Conservation (phyloP, 2,329 filamentous ascomycete genomes). For the Didymella pomorum region DNA sequence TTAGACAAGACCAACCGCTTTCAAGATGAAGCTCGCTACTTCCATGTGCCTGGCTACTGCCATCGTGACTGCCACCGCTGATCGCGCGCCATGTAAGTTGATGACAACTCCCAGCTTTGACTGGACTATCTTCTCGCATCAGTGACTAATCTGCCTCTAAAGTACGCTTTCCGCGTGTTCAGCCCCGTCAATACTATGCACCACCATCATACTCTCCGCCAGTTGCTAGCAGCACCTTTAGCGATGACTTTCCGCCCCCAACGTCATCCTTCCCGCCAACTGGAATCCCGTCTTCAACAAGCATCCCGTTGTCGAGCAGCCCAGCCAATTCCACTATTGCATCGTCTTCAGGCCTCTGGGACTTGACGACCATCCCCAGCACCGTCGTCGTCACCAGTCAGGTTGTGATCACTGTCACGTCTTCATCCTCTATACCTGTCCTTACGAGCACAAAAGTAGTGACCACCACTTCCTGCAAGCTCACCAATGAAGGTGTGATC, state of each 20-base stretch:
- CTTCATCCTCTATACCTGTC: constrained; percentile 1
- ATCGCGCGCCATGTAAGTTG: constrained; percentile 28
- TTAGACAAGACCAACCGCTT: not conserved
- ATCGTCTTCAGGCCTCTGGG: constrained; percentile 9
- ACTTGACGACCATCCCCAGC: constrained; percentile 12
- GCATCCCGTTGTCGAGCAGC: constrained; percentile 3
- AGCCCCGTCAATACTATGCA: constrained; percentile 31
- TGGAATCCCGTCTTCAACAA: constrained; percentile 2
- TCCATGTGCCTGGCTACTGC: constrained; percentile 24
- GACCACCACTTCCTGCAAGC: constrained; percentile 1
- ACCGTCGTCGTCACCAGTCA: constrained; percentile 13
- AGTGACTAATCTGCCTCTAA: not conserved
- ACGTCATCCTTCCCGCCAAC: constrained; percentile 10
- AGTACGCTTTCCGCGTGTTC: constrained; percentile 30
- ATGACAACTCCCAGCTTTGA: not conserved
- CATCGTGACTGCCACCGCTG: constrained; percentile 24
- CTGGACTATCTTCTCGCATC: not conserved
- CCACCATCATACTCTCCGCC: constrained; percentile 26
- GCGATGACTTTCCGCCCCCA: constrained; percentile 10
- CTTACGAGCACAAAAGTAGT: constrained; percentile 24
- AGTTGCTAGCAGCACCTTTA: constrained; percentile 17
- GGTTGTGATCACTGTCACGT: constrained; percentile 14
- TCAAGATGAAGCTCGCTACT: constrained; percentile 34
- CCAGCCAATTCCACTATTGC: constrained; percentile 10
- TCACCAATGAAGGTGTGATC: constrained; percentile 5